Evolutionary conservation across 139 green algal genomes (phyloP), one percentile per base, ranked within the genome.

Genomic region (Desmodesmus armatus): DNA sequence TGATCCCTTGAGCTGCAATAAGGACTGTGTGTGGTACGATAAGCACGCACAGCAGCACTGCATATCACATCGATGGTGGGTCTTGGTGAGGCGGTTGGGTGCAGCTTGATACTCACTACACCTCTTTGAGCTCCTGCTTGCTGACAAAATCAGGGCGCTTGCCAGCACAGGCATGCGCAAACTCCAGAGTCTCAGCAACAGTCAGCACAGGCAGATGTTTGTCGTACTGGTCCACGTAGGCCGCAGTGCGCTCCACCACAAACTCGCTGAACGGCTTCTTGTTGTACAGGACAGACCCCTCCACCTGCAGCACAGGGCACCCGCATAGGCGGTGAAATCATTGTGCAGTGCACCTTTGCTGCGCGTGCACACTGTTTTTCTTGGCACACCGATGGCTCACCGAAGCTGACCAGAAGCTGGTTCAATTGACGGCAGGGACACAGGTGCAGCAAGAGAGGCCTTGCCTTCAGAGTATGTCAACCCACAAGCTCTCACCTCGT

Each of bases 221-320:
- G 39, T 73, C 75, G 27, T 82, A 27, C 51, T 84, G 77, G 19
- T 84, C 77, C 19, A 84, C 77, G n/a, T 84, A 84, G 0, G 77
- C 77, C n/a, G 77, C 77, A 53, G 77, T 84, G 40, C 77, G 40
- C 77, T 84, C 77, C 58, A 84, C 77, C 21, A 84, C 77, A 84
- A 84, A 84, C 40, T 58, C 3, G 21, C 5, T 37, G 5, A 84
- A 58, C 23, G 62, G 35, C 40, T 58, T 58, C 27, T 58, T 58
- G 15, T 84, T 84, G 77, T 84, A 84, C 21, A 25, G 23, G 1
- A 84, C 77, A 41, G 13, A 23, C 39, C 77, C 77, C 31, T 17
- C 37, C 6, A 75, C 58, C 77, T 84, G 58, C 40, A 73, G 51
- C 21, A 41, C 66, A 75, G 21, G 66, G 66, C 66, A 75, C 0